Percentiles rank a stretch among this genome's conserved stretches.
Evolutionary conservation across 257 asterid species (phyloP).

Genomic region (Craterostigma plantagineum): DNA sequence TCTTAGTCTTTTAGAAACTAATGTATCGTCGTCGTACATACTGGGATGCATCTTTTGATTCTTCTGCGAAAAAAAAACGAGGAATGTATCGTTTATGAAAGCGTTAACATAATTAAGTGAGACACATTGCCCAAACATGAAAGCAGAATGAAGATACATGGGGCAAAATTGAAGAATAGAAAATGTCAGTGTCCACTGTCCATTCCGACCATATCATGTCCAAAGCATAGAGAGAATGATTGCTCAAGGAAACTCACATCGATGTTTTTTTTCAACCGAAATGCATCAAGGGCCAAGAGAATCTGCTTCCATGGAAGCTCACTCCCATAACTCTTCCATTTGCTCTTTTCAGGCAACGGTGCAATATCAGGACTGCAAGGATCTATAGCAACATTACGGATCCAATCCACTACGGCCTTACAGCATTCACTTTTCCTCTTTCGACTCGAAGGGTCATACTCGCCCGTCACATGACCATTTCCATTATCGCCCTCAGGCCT

Average conservation of each 20-base stretch:
- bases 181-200: too few relatives aligned
- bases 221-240: conserved; percentile 8
- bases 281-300: conserved; percentile 37
- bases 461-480: too few relatives aligned
- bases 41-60: conserved; percentile 14
- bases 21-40: conserved; percentile 56
- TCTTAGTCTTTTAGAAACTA: conserved; percentile 32
- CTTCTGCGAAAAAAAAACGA: conserved; percentile 30
- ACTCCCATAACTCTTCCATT: conserved; percentile 50
- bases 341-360: conserved; percentile 32
- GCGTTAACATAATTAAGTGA: not conserved
- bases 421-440: conserved; percentile 42
- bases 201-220: not conserved
- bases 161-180: too few relatives aligned
- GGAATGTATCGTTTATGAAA: too few relatives aligned
- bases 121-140: too few relatives aligned
- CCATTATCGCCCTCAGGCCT: too few relatives aligned
- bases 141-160: too few relatives aligned
- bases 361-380: conserved; percentile 39
- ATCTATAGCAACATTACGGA: conserved; percentile 36
- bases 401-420: conserved; percentile 28
- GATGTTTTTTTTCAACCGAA: conserved; percentile 24
- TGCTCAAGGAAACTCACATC: conserved; percentile 25
- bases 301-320: conserved; percentile 57
- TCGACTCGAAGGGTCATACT: conserved; percentile 14